Conservation (phyloP, 805 yeast genomes). For the Candida broadrunensis region DNA sequence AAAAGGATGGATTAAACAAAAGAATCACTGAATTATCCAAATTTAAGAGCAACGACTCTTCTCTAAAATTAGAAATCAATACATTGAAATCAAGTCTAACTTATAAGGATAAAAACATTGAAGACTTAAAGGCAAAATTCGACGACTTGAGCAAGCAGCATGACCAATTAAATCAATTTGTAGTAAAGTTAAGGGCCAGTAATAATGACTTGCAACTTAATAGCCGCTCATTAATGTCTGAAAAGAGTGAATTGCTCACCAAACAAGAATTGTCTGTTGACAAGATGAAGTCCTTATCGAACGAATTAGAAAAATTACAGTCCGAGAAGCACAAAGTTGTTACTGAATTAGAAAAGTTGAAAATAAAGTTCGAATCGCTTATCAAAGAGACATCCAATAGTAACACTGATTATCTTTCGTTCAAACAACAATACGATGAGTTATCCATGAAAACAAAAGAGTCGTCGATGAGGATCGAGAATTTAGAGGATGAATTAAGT, state of each 20-base stretch:
- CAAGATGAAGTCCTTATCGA: constrained; percentile 24
- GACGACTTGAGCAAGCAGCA: constrained; percentile 38
- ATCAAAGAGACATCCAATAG: constrained; percentile 30
- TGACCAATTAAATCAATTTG: constrained; percentile 33
- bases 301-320: constrained; percentile 39
- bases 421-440: constrained; percentile 73
- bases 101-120: constrained; percentile 42
- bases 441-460: constrained; percentile 66
- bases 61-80: constrained; percentile 48
- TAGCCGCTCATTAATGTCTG: constrained; percentile 32
- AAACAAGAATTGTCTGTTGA: constrained; percentile 40
- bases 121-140: constrained; percentile 33
- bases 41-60: constrained; percentile 36
- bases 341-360: constrained; percentile 38
- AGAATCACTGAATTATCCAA: constrained; percentile 26
- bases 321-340: constrained; percentile 39
- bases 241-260: constrained; percentile 37
- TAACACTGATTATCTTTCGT: constrained; percentile 37
- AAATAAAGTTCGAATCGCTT: constrained; percentile 32
- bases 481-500: constrained; percentile 76
- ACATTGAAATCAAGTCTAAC: constrained; percentile 42
- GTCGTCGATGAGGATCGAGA: constrained; percentile 54
- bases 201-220: constrained; percentile 36
- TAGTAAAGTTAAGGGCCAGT: constrained; percentile 36
- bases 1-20: constrained; percentile 36